These are phyloP conservation scores for Cajanus cajan DNA, from an alignment of 306 rosid genomes.

Conservation along the genomic window DNA sequence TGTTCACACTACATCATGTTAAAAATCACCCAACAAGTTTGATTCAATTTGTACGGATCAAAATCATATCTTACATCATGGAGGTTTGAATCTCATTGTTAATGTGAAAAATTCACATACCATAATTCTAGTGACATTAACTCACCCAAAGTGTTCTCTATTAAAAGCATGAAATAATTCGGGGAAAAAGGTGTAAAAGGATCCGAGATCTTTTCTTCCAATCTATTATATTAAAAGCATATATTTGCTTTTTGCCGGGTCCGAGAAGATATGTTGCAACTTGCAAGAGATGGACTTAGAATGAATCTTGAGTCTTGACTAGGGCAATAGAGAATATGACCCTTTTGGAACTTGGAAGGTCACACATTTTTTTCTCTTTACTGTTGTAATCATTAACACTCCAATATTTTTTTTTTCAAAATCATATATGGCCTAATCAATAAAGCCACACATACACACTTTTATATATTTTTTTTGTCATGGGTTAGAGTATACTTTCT, in stretches of 20 bases:
- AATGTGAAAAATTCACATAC: background rate
- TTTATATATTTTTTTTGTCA: background rate
- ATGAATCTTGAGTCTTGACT: constrained; percentile 31
- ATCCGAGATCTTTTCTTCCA: background rate
- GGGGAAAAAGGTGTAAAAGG: background rate
- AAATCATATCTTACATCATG: background rate
- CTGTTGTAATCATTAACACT: constrained; percentile 13
- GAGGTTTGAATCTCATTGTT: background rate
- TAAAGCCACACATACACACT: background rate
- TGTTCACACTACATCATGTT: background rate
- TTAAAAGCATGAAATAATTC: background rate
- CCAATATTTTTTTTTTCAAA: background rate
- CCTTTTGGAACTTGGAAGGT: constrained; percentile 32
- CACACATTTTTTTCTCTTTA: background rate
- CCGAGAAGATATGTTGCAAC: constrained; percentile 34
- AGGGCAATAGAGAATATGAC: constrained; percentile 20
- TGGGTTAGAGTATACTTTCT: background rate
- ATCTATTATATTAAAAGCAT: background rate
- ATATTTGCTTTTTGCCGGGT: constrained; percentile 21
- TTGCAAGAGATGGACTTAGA: constrained; percentile 6
- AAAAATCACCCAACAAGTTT: background rate
- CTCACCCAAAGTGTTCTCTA: background rate
- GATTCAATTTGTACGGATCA: background rate
- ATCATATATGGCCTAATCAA: background rate
- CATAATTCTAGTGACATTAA: background rate